Base-by-base conservation (phyloP, 768 basidiomycete genomes). In the Tremella mesenterica region DNA sequence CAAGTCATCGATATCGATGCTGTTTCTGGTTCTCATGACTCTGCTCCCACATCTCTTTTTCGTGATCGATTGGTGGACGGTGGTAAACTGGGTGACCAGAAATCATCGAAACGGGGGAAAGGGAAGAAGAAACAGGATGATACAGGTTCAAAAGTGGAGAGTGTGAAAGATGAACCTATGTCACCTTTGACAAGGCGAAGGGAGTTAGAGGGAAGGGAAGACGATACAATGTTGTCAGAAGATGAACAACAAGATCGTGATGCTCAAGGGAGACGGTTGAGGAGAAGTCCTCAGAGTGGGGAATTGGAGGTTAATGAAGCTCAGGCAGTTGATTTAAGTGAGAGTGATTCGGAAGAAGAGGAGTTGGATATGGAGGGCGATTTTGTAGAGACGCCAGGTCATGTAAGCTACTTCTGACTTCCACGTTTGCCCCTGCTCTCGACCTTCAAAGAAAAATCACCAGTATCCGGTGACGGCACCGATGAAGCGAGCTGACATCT, bases 281-380 rank as follows among this genome's bases (percentile, higher is more conserved):
- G 64, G 31, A 26, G 44, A 18, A 59, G 54, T n/a, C 54, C 49
- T 23, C 21, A 30, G 39, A 60, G 53, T 5, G 55, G 56, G 12
- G 63, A 54, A 21, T 56, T 53, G 28, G 53, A 55, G 9, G 64
- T 66, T 30, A 62, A 69, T 44, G 59, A 58, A 44, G 62, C 64
- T 31, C 69, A 73, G 48, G 57, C 53, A 47, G 61, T 73, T 9
- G 72, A 71, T 57, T 46, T 71, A 56, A 67, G 65, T 49, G 69
- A 72, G 50, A 69, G 67, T 49, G 71, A 70, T 21, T 57, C 59
- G 38, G 71, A 72, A 43, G 71, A 72, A 30, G 61, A 67, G 18
- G 71, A 72, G 30, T 65, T 69, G 52, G 53, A 50, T 44, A 55
- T 60, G 53, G 53, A 57, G 36, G 70, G 66, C 2, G 70, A 73